These are phyloP conservation scores for Penicillium turbatum DNA, from an alignment of 495 filamentous ascomycete genomes.

Conservation along the genomic window DNA sequence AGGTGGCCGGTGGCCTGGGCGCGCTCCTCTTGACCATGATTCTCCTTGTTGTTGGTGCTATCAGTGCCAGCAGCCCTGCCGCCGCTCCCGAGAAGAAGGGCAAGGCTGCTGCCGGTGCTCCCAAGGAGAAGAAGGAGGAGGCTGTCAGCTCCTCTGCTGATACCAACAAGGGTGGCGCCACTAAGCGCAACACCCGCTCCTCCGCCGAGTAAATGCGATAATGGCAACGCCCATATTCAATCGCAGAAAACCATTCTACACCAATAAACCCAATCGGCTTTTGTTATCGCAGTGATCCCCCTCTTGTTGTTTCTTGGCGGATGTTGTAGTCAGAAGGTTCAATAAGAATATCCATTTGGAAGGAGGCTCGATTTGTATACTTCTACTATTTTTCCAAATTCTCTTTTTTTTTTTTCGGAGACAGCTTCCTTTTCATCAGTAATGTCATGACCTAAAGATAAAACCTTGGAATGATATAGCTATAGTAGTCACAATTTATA, in stretches of 20 bases:
- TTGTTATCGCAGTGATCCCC: conserved; percentile 8
- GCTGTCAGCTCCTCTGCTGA: conserved; percentile 63
- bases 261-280: conserved; percentile 2
- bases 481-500: not conserved
- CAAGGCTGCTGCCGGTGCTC: conserved; percentile 65
- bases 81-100: conserved; percentile 59
- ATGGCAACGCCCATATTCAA: conserved; percentile 1
- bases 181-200: conserved; percentile 61
- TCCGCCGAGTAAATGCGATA: conserved; percentile 42
- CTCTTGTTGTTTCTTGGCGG: conserved; percentile 3
- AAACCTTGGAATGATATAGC: no score
- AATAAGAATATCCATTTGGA: not conserved
- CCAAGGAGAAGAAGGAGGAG: conserved; percentile 77
- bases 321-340: not conserved
- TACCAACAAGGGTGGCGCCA: conserved; percentile 59
- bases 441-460: no score
- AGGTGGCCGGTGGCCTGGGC: conserved; percentile 76
- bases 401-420: not conserved
- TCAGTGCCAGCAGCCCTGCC: conserved; percentile 51
- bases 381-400: conserved; percentile 2
- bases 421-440: not conserved
- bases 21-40: conserved; percentile 65
- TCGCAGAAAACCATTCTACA: conserved; percentile 1
- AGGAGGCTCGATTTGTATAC: conserved; percentile 9
- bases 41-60: conserved; percentile 58